These are phyloP conservation scores for Fistulifera solaris DNA, from an alignment of 108 stramenopile genomes.

Conservation along the genomic window DNA sequence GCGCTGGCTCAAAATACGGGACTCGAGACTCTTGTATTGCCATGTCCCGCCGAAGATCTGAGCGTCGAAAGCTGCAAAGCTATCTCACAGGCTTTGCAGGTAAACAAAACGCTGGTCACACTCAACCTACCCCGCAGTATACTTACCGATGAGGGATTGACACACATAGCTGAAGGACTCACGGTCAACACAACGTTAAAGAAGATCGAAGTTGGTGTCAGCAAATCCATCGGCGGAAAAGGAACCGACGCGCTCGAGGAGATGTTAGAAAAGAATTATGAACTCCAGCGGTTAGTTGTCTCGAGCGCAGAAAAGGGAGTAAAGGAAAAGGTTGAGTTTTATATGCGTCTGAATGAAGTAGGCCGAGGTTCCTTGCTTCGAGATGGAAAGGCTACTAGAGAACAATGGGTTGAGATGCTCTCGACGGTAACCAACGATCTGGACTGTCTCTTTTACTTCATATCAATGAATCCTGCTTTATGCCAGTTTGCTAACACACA, in stretches of 20 bases:
- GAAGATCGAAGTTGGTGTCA: conserved; percentile 8
- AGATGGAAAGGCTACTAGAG: conserved; percentile 4
- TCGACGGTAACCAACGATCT: conserved; percentile 1
- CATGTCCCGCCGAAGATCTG: conserved; percentile 4
- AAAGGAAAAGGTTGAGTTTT: conserved; percentile 4
- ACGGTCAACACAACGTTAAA: conserved; percentile 7
- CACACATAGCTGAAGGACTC: conserved; percentile 3
- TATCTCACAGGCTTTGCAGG: conserved; percentile 1
- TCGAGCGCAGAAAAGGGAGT: background rate
- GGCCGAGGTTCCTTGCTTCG: conserved; percentile 3
- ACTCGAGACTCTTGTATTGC: conserved; percentile 2
- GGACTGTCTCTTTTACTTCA: conserved; percentile 11
- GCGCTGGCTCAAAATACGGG: conserved; percentile 1
- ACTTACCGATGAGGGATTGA: conserved; percentile 2
- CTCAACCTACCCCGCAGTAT: conserved; percentile 6
- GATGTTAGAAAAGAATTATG: conserved; percentile 11
- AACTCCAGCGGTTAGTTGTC: background rate
- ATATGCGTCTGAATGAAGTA: conserved; percentile 11
- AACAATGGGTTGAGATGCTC: conserved; percentile 10
- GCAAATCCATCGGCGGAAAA: background rate
- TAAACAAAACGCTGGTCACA: background rate
- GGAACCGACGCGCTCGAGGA: conserved; percentile 1
- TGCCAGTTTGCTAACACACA: conserved; percentile 5
- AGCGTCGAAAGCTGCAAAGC: conserved; percentile 6
- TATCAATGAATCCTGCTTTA: conserved; percentile 3